phyloP scores from a whole-genome alignment of 1,139 yeast genomes.

The Hansenula sp. region DNA sequence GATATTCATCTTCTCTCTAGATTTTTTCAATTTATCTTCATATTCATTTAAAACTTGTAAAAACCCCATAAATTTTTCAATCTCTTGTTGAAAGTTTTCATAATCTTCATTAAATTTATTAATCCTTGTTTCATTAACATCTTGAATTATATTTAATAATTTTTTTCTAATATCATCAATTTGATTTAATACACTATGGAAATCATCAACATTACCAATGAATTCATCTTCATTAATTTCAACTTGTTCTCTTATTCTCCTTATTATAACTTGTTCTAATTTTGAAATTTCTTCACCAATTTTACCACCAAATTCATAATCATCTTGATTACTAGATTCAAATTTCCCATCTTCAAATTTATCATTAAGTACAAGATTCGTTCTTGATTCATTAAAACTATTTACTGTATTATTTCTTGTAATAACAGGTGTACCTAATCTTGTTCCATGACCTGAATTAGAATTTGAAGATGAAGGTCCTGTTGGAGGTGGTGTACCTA shows the following conservation, averaged over 20 bases:
- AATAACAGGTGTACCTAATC: not conserved
- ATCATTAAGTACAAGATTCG: not conserved
- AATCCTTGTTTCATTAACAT: not conserved
- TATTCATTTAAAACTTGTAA: slow-evolving; percentile 8
- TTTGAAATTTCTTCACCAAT: not conserved
- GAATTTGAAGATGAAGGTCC: too few relatives aligned
- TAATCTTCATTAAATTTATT: not conserved
- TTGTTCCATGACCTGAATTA: not conserved
- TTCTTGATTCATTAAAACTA: not conserved
- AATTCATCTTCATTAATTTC: slow-evolving; percentile 1
- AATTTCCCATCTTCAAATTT: too few relatives aligned
- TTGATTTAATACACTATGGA: not conserved
- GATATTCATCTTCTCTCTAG: slow-evolving; percentile 8
- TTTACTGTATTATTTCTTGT: not conserved
- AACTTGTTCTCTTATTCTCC: not conserved
- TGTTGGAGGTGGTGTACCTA: not conserved
- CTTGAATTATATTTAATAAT: not conserved
- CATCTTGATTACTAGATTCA: not conserved
- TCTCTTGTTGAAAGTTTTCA: not conserved
- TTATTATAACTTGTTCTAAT: not conserved
- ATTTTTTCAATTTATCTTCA: slow-evolving; percentile 5
- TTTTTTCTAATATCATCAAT: not conserved
- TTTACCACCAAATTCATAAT: not conserved
- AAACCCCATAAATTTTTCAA: slow-evolving; percentile 4
- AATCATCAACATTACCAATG: not conserved